Percentiles rank a stretch among this genome's conserved stretches.
These are phyloP conservation scores for Abrus pulchellus DNA, from an alignment of 306 rosid species.

Conservation along the genomic window DNA sequence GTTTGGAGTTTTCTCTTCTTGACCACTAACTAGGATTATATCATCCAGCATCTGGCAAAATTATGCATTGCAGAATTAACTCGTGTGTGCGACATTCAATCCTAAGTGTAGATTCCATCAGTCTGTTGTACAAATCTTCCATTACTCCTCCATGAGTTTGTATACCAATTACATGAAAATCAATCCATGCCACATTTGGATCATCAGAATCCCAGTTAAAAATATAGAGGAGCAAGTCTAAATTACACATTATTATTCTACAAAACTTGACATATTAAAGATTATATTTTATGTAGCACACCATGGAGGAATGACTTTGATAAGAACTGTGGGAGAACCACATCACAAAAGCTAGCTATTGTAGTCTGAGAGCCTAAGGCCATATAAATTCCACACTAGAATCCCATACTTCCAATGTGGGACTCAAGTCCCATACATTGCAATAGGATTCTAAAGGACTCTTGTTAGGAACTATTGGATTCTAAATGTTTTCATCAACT, in stretches of 20 bases:
- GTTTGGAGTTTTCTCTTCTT: neutral
- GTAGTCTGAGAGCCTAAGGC: no score
- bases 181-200: neutral
- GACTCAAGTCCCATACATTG: no score
- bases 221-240: conserved; percentile 14
- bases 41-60: conserved; percentile 11
- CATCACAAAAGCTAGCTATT: no score
- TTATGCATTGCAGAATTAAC: neutral
- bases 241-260: conserved; percentile 16
- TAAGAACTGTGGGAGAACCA: no score
- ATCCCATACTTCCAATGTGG: no score
- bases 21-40: conserved; percentile 1
- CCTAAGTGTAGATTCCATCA: neutral
- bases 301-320: neutral
- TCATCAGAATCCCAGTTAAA: conserved; percentile 20
- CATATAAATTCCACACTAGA: no score
- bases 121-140: neutral
- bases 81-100: neutral
- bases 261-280: conserved; percentile 5
- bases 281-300: neutral
- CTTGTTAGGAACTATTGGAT: conserved; percentile 25
- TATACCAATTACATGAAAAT: neutral
- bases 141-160: conserved; percentile 4
- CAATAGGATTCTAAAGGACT: neutral
- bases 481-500: conserved; percentile 23